Evolutionary conservation across 2,329 filamentous ascomycete species (phyloP).

Genomic region (Colletotrichum musicola): DNA sequence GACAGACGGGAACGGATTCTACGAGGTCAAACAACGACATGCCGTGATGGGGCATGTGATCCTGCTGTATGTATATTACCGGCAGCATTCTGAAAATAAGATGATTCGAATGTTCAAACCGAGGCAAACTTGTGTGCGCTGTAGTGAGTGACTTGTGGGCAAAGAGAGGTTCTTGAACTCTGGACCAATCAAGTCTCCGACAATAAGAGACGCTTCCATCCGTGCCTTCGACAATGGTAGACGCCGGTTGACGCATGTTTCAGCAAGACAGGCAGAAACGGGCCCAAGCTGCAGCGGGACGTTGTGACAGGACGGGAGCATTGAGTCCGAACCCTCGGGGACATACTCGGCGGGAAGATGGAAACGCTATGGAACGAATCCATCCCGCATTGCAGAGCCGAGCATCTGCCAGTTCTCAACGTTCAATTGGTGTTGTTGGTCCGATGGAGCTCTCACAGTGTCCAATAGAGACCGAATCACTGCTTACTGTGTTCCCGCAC

Average conservation of each 20-base stretch:
- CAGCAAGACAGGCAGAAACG: background rate
- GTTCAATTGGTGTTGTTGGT: background rate
- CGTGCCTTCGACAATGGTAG: background rate
- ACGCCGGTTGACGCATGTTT: background rate
- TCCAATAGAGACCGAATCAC: background rate
- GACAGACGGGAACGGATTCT: conserved; percentile 21
- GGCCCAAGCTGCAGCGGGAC: conserved; percentile 11
- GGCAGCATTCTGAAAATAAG: conserved; percentile 25
- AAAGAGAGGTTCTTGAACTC: background rate
- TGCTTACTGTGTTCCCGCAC: background rate
- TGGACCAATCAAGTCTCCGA: background rate
- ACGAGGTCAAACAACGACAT: conserved; percentile 34
- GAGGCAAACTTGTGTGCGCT: background rate
- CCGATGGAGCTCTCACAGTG: background rate
- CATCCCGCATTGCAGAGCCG: background rate
- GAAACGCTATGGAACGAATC: background rate
- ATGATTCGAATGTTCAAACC: conserved; percentile 15
- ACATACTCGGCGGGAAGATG: background rate
- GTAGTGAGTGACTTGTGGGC: background rate
- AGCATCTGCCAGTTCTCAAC: background rate
- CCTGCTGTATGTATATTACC: conserved; percentile 40
- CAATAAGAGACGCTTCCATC: background rate
- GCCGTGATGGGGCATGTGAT: conserved; percentile 35
- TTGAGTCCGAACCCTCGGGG: background rate
- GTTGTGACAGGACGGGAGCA: background rate